phyloP scores from a whole-genome alignment of 1,284 basidiomycete genomes.

The Trametes hirsuta region DNA sequence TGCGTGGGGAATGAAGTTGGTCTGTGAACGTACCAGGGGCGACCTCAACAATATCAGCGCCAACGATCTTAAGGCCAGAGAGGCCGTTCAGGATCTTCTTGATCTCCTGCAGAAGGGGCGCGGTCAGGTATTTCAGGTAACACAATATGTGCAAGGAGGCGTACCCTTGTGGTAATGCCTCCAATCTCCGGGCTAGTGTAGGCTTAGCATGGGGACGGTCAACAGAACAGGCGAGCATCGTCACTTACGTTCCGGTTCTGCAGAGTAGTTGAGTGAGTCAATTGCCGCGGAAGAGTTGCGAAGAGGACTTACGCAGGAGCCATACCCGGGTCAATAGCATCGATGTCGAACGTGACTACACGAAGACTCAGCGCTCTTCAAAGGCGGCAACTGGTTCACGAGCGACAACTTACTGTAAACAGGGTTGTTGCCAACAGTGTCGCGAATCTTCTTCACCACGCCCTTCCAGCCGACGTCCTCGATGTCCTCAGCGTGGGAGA shows the following conservation, averaged over 20 bases:
- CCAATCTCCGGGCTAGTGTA: constrained; percentile 39
- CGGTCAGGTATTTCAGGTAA: not conserved
- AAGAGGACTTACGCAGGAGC: constrained; percentile 40
- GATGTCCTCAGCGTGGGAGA: constrained; percentile 40
- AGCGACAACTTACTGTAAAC: constrained; percentile 36
- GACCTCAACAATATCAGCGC: constrained; percentile 45
- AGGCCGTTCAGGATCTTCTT: constrained; percentile 44
- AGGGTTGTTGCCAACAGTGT: constrained; percentile 40
- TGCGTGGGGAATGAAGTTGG: not conserved
- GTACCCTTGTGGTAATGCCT: constrained; percentile 41
- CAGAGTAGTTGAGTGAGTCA: not conserved
- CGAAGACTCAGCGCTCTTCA: too few relatives aligned
- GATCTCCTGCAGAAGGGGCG: constrained; percentile 35
- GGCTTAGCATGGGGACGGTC: not conserved
- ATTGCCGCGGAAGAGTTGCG: not conserved
- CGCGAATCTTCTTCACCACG: constrained; percentile 37
- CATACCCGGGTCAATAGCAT: constrained; percentile 41
- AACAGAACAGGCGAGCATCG: too few relatives aligned
- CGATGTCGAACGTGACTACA: constrained; percentile 38
- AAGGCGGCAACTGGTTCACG: too few relatives aligned
- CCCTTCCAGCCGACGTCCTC: constrained; percentile 40
- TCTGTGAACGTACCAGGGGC: constrained; percentile 31
- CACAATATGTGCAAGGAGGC: not conserved
- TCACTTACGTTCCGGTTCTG: constrained; percentile 42
- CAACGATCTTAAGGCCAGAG: constrained; percentile 42